Evolutionary conservation across 345 rosid species (phyloP).

Genomic region (Boechera stricta): DNA sequence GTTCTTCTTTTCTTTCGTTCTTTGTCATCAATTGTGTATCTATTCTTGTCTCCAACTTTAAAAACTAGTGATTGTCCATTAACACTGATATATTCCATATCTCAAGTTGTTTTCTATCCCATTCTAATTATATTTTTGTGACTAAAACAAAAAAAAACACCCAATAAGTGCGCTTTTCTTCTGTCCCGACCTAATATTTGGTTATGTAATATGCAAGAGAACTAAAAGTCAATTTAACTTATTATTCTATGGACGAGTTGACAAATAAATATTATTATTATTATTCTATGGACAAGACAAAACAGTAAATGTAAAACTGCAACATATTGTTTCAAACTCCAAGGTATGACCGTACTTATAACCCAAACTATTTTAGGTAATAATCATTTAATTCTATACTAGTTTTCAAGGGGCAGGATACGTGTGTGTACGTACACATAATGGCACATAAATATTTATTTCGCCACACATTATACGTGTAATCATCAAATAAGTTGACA

Average conservation of each 20-base stretch:
- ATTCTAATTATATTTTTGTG: not conserved
- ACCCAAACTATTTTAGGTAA: constrained; percentile 22
- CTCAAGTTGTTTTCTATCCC: constrained; percentile 13
- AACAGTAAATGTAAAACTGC: constrained; percentile 12
- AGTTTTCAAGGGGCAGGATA: not conserved
- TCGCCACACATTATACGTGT: constrained; percentile 21
- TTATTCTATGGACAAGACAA: constrained; percentile 23
- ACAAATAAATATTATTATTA: not conserved
- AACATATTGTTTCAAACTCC: not conserved
- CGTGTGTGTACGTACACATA: not conserved
- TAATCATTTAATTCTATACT: not conserved
- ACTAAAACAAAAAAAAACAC: not conserved
- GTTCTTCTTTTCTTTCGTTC: not conserved
- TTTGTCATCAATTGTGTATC: constrained; percentile 5
- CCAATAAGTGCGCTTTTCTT: constrained; percentile 25
- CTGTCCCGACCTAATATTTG: constrained; percentile 33
- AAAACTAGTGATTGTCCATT: constrained; percentile 33
- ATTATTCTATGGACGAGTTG: constrained; percentile 28
- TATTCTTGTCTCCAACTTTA: constrained; percentile 24
- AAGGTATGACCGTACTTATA: constrained; percentile 46
- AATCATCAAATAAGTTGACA: constrained; percentile 3
- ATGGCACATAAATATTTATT: not conserved
- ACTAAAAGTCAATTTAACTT: constrained; percentile 27
- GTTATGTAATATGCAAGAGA: not conserved
- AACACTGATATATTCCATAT: constrained; percentile 29